Base-by-base conservation (phyloP, 2,329 filamentous ascomycete genomes). In the Coniella vitis region DNA sequence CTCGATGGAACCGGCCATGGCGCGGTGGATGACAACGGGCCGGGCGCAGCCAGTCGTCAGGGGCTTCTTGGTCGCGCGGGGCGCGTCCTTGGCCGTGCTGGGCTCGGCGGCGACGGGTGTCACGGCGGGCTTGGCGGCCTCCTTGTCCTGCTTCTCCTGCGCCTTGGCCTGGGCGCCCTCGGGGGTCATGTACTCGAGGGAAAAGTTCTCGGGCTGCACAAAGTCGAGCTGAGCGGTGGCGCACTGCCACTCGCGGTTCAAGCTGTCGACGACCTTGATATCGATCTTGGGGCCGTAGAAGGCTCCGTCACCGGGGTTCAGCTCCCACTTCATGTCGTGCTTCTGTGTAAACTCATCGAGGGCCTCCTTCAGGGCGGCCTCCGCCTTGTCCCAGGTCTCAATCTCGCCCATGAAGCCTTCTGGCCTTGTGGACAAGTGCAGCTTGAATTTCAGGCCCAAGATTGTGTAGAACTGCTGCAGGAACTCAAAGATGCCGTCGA, bases 201-300 rank as follows among this genome's bases (percentile, higher is more conserved):
- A 86, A 69, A 96, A 96, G 66, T 90, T 90, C 59, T 85, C 75
- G 1, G 86, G 85, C 17, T 87, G 78, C 63, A 95, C 86, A 72
- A 94, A 95, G 65, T 95, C 89, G 47, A 95, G 80, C 70, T 97
- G 91, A 58, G 97, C 52, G 10, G 90, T 95, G 57, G 90, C 87
- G 61, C 86, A 90, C 65, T 91, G 86, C 70, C 82, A 86, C 52
- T 57, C 87, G 64, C 90, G 81, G 67, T 83, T 82, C 57, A 96
- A 74, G 39, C 88, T 88, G 68, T 96, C 91, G 45, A 83, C 84
- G 61, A 98, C 90, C 54, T 88, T 94, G 62, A 98, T 93, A 61
- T 98, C 93, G 59, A 97, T 95, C 79, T 98, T 98, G 45, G 93
- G 93, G 2, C 93, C 93, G 66, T 98, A 98, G 71, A 97, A 98